Evolutionary conservation across 164 flowering plant species (phyloP).

Genomic region (Magnolia officinalis): DNA sequence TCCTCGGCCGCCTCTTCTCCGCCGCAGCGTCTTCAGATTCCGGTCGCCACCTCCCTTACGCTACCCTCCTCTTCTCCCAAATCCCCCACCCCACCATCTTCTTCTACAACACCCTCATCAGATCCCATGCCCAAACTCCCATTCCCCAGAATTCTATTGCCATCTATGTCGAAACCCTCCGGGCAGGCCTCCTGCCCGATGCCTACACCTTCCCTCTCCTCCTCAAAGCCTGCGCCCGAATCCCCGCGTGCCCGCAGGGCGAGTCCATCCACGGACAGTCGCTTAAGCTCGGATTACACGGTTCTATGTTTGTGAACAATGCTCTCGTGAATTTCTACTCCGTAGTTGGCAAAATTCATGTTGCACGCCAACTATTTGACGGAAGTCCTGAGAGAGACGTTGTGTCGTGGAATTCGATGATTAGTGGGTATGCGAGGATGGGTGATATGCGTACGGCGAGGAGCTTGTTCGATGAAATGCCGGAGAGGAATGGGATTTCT

Average conservation of each 20-base stretch:
- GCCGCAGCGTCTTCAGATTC: conserved; percentile 4
- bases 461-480: conserved; percentile 29
- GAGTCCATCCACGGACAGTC: conserved; percentile 26
- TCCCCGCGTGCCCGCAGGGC: conserved; percentile 18
- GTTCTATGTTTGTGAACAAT: conserved; percentile 19
- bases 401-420: conserved; percentile 37
- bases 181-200: conserved; percentile 19
- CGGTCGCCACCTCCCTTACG: conserved; percentile 10
- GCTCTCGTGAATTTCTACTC: conserved; percentile 28
- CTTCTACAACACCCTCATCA: conserved; percentile 24
- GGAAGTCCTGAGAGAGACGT: conserved; percentile 13
- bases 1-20: conserved; percentile 20
- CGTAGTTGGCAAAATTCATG: not conserved
- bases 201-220: conserved; percentile 24
- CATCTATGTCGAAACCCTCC: conserved; percentile 17
- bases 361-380: conserved; percentile 23
- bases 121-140: conserved; percentile 13
- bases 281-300: conserved; percentile 20
- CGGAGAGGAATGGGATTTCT: conserved; percentile 27
- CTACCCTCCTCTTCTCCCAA: conserved; percentile 18
- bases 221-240: conserved; percentile 22
- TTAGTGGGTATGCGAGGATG: conserved; percentile 20
- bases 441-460: conserved; percentile 18
- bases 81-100: conserved; percentile 18
- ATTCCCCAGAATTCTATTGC: conserved; percentile 3